phyloP scores from a whole-genome alignment of 179 eudicot species.

The Silene noctiflora region DNA sequence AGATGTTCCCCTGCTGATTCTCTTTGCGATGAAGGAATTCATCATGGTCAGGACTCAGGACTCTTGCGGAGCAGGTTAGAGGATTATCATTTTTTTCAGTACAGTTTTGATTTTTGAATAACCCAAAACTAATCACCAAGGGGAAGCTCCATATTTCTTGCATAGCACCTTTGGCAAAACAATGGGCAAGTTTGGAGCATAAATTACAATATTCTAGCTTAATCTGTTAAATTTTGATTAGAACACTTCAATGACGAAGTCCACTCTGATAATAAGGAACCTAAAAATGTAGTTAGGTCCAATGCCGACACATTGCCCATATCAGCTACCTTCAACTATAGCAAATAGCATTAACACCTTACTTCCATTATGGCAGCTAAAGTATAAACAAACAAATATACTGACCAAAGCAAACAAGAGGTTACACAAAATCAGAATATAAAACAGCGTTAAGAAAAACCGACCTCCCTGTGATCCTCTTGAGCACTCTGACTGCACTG shows the following conservation, averaged over 20 bases:
- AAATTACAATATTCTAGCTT: not conserved
- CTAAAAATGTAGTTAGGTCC: not conserved
- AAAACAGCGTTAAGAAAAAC: not conserved
- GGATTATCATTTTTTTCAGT: too few species aligned
- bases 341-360: not conserved
- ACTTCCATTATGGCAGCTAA: not conserved
- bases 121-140: too few species aligned
- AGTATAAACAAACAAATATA: not conserved
- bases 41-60: too few species aligned
- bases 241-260: not conserved
- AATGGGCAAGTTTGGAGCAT: not conserved
- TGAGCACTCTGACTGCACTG: slow-evolving; percentile 94
- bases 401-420: not conserved
- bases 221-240: not conserved
- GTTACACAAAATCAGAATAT: not conserved
- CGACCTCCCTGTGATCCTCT: slow-evolving; percentile 94
- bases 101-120: too few species aligned
- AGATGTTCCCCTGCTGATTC: too few species aligned
- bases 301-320: not conserved
- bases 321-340: not conserved
- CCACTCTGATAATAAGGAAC: not conserved
- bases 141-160: too few species aligned
- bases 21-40: too few species aligned
- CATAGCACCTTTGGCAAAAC: not conserved
- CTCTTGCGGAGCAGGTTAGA: too few species aligned